phyloP scores from a whole-genome alignment of 1,284 basidiomycete species.

The Ganoderma leucocontextum region DNA sequence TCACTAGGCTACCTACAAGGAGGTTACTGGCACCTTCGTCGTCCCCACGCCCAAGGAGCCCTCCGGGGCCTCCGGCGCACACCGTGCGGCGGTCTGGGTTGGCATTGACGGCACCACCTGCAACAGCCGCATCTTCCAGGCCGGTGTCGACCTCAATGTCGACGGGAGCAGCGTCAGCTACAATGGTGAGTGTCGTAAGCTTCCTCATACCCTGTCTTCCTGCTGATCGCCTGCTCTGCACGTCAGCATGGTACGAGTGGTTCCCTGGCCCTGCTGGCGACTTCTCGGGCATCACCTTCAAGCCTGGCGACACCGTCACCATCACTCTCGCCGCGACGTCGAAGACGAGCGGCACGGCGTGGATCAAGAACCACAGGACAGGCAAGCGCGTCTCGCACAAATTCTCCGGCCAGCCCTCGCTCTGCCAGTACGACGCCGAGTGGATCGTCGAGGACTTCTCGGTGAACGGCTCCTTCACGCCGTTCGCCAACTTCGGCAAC shows the following conservation, averaged over 20 bases:
- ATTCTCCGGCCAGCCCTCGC: constrained; percentile 40
- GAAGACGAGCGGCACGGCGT: constrained; percentile 40
- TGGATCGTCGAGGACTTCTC: constrained; percentile 46
- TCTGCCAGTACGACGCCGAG: constrained; percentile 43
- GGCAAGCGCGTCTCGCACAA: constrained; percentile 40
- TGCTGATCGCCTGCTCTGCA: neutral
- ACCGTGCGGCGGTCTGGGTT: too few species aligned
- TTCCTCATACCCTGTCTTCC: too few species aligned
- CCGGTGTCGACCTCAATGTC: constrained; percentile 43
- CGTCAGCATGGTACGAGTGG: constrained; percentile 49
- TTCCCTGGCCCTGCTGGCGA: constrained; percentile 46
- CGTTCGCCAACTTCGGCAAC: constrained; percentile 48
- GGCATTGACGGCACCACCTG: too few species aligned
- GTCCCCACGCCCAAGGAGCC: constrained; percentile 39
- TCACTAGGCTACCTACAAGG: constrained; percentile 38
- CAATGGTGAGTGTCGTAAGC: constrained; percentile 32
- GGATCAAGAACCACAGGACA: constrained; percentile 41
- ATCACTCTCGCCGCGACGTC: constrained; percentile 41
- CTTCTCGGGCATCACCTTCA: constrained; percentile 43
- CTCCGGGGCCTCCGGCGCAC: constrained; percentile 20
- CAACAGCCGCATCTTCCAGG: neutral
- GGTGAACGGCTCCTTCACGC: constrained; percentile 40
- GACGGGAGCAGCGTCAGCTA: constrained; percentile 34
- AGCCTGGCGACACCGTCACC: constrained; percentile 41
- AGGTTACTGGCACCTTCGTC: constrained; percentile 43